Evolutionary conservation across 345 rosid genomes (phyloP).

Genomic region (Atalantia buxifolia): DNA sequence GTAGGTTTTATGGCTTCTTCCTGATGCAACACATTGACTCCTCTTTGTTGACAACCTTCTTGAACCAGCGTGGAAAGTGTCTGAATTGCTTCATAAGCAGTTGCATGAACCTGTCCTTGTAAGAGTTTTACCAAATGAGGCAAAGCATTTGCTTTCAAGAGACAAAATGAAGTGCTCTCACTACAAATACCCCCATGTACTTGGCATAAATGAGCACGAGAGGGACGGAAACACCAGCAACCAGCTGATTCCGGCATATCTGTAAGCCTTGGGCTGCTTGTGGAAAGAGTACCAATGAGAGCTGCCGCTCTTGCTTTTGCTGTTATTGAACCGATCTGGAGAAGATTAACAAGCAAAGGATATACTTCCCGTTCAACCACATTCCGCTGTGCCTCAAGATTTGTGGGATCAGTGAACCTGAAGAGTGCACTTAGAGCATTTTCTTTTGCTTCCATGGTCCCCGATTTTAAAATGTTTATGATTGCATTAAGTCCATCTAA

Average conservation of each 20-base stretch:
- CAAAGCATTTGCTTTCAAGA: constrained; percentile 47
- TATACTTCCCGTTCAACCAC: constrained; percentile 52
- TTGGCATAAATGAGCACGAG: constrained; percentile 33
- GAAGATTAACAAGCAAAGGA: constrained; percentile 49
- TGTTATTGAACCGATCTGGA: constrained; percentile 36
- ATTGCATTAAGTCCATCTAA: constrained; percentile 44
- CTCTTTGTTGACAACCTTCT: constrained; percentile 34
- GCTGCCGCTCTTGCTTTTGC: constrained; percentile 68
- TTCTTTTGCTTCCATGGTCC: constrained; percentile 57
- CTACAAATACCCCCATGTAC: constrained; percentile 55
- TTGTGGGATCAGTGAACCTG: constrained; percentile 55
- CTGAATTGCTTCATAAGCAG: constrained; percentile 56
- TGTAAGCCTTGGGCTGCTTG: constrained; percentile 45
- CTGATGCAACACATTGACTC: constrained; percentile 42
- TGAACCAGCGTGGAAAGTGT: constrained; percentile 55
- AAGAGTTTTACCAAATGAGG: constrained; percentile 44
- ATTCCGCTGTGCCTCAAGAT: constrained; percentile 40
- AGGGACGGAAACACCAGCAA: constrained; percentile 42
- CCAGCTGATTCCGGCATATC: constrained; percentile 20
- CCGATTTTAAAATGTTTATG: constrained; percentile 38
- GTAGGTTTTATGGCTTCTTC: constrained; percentile 46
- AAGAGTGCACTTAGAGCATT: constrained; percentile 63
- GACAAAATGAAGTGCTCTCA: constrained; percentile 48
- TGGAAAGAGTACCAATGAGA: constrained; percentile 57
- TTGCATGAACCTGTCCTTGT: constrained; percentile 29